phyloP scores from a whole-genome alignment of 2,329 filamentous ascomycete species.

The Ceratocystis huliohia region DNA sequence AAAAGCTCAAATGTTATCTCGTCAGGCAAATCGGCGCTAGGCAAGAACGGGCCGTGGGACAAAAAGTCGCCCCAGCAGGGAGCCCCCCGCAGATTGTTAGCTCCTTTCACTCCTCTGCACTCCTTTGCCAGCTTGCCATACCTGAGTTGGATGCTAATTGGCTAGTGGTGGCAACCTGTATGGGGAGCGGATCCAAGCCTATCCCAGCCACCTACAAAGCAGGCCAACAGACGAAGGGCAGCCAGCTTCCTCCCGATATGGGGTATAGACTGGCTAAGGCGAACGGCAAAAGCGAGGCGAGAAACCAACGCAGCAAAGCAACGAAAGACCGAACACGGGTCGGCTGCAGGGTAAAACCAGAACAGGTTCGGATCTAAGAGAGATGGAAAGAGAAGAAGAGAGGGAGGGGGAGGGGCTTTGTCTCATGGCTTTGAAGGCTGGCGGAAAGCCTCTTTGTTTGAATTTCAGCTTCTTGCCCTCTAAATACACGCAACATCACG shows the following conservation, averaged over 20 bases:
- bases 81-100: neutral
- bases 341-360: neutral
- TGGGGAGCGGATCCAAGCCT: neutral
- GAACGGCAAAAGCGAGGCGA: neutral
- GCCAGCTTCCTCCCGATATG: neutral
- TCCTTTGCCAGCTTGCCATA: neutral
- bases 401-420: no score
- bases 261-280: neutral
- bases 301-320: neutral
- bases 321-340: neutral
- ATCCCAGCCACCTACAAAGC: conserved; percentile 2
- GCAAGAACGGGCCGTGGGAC: neutral
- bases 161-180: neutral
- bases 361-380: no score
- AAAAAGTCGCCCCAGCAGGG: neutral
- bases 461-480: no score
- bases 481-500: no score
- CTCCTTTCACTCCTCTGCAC: conserved; percentile 3
- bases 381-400: no score
- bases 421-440: no score
- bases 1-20: neutral
- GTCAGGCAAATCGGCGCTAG: conserved; percentile 2
- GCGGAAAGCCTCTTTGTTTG: no score
- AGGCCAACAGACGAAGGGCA: neutral
- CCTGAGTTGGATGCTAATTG: neutral